These are phyloP conservation scores for Pulveroboletus sp. DNA, from an alignment of 768 basidiomycete genomes.

Conservation along the genomic window DNA sequence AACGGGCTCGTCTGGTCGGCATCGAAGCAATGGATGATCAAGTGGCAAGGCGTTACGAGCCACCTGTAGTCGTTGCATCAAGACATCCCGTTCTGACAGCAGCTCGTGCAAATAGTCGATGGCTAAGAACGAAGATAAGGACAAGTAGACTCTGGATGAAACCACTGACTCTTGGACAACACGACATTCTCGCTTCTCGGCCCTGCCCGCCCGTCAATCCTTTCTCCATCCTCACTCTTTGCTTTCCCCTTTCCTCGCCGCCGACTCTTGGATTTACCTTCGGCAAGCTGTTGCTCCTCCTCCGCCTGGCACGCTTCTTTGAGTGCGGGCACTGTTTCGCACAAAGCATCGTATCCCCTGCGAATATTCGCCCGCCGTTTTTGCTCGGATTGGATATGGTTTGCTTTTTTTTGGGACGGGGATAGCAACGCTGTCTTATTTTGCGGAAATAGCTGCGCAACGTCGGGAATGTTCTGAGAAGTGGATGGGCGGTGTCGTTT, in stretches of 20 bases:
- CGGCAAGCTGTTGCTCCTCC: slow-evolving; percentile 48
- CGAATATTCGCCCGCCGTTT: slow-evolving; percentile 91
- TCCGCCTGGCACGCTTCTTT: slow-evolving; percentile 77
- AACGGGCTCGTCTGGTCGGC: slow-evolving; percentile 23
- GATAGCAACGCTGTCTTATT: slow-evolving; percentile 49
- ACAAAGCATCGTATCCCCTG: slow-evolving; percentile 84
- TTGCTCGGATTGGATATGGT: slow-evolving; percentile 93
- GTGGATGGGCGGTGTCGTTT: slow-evolving; percentile 33
- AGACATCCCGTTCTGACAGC: slow-evolving; percentile 53
- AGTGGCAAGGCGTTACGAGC: slow-evolving; percentile 57
- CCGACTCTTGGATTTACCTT: slow-evolving; percentile 35
- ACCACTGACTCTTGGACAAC: slow-evolving; percentile 72
- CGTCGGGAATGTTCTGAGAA: slow-evolving; percentile 8
- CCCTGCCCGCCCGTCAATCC: slow-evolving; percentile 80
- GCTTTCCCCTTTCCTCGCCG: slow-evolving; percentile 36
- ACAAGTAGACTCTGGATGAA: background rate
- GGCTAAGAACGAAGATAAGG: slow-evolving; percentile 42
- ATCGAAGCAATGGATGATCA: slow-evolving; percentile 54
- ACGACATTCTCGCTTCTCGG: slow-evolving; percentile 91
- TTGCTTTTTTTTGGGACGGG: slow-evolving; percentile 86
- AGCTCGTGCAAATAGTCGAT: slow-evolving; percentile 81
- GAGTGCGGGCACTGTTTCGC: slow-evolving; percentile 78
- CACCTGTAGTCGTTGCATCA: slow-evolving; percentile 57
- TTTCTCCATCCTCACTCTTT: slow-evolving; percentile 54
- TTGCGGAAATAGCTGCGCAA: slow-evolving; percentile 12